Conservation (phyloP, 2,329 filamentous ascomycete genomes). For the Cladosporium velox region DNA sequence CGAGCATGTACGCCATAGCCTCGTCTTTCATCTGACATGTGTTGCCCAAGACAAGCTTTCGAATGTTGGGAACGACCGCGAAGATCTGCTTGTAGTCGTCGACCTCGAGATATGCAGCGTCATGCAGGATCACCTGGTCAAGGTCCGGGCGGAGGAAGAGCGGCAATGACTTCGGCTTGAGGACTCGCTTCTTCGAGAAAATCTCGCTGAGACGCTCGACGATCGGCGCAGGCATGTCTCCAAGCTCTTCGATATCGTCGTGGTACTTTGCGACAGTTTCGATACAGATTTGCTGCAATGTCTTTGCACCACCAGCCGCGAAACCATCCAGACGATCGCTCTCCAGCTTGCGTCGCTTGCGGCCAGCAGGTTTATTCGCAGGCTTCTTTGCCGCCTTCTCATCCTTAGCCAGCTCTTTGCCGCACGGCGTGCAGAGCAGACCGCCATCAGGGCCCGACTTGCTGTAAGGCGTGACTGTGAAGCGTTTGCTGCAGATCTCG, state of each 20-base stretch:
- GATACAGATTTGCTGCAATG: constrained; percentile 65
- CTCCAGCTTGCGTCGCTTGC: constrained; percentile 72
- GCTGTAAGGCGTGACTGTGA: constrained; percentile 89
- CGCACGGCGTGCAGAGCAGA: constrained; percentile 80
- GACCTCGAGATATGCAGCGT: constrained; percentile 66
- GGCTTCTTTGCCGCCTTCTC: constrained; percentile 62
- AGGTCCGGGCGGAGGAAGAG: constrained; percentile 56
- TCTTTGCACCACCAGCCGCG: constrained; percentile 66
- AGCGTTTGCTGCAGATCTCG: constrained; percentile 79
- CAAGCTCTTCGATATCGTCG: constrained; percentile 65
- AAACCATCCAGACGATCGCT: constrained; percentile 82
- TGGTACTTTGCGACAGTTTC: constrained; percentile 65
- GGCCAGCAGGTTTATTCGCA: constrained; percentile 58
- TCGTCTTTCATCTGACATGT: constrained; percentile 90
- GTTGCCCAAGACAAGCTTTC: constrained; percentile 73
- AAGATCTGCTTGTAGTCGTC: constrained; percentile 83
- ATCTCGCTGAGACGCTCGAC: constrained; percentile 63
- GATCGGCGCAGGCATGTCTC: constrained; percentile 60
- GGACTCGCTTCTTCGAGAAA: constrained; percentile 62
- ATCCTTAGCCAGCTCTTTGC: constrained; percentile 70
- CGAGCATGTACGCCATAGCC: constrained; percentile 77
- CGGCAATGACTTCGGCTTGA: constrained; percentile 54
- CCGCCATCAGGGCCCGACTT: constrained; percentile 80
- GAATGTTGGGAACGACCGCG: constrained; percentile 68
- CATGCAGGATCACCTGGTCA: constrained; percentile 60